Percentiles rank a stretch among this genome's conserved stretches.
Evolutionary conservation across 345 rosid species (phyloP).

Genomic region (Clausena lansium): DNA sequence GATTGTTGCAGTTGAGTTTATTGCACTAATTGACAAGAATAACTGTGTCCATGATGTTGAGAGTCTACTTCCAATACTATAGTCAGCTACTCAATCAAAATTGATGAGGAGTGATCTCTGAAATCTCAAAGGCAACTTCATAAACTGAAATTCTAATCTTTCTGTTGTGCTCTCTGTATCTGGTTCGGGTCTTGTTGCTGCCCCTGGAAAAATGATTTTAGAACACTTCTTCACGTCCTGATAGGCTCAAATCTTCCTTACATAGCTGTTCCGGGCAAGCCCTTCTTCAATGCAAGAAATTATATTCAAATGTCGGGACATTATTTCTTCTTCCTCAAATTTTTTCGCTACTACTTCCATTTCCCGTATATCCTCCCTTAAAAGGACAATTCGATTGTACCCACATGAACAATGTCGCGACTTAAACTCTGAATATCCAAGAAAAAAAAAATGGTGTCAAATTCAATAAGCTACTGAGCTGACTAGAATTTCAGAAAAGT

Average conservation of each 20-base stretch:
- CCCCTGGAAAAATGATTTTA: too few relatives aligned
- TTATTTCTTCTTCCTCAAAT: conserved; percentile 35
- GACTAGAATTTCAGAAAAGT: not conserved
- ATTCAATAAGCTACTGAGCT: not conserved
- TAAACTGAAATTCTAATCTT: not conserved
- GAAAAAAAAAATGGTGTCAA: not conserved
- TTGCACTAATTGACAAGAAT: conserved; percentile 12
- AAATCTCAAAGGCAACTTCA: not conserved
- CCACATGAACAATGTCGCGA: conserved; percentile 41
- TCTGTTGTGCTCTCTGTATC: not conserved
- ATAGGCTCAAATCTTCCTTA: not conserved
- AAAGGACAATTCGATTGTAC: conserved; percentile 25
- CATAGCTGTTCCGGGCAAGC: not conserved
- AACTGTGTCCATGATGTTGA: not conserved
- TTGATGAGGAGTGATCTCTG: not conserved
- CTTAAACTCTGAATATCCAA: conserved; percentile 30
- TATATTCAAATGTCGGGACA: not conserved
- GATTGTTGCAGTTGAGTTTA: conserved; percentile 25
- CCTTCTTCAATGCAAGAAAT: conserved; percentile 1
- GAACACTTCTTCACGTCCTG: too few relatives aligned
- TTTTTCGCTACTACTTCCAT: conserved; percentile 42
- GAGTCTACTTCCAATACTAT: too few relatives aligned
- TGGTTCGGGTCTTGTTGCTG: not conserved
- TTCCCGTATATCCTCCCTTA: conserved; percentile 35
- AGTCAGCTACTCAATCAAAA: too few relatives aligned